Conservation (phyloP, 1,284 basidiomycete genomes). For the Apiotrichum akiyoshidainum region DNA sequence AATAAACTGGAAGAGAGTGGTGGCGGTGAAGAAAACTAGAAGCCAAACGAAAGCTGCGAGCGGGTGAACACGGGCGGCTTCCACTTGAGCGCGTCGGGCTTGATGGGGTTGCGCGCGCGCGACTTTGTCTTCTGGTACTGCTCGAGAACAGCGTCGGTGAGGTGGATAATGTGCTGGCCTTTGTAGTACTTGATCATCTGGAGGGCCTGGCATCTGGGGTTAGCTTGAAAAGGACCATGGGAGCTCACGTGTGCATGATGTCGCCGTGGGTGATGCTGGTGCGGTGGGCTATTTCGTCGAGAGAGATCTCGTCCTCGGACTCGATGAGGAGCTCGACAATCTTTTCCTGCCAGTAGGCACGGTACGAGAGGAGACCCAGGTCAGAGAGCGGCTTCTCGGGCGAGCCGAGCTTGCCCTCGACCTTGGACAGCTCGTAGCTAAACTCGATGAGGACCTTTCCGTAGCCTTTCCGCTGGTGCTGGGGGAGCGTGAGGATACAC, state of each 20-base stretch:
- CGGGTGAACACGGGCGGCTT: slow-evolving; percentile 89
- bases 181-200: slow-evolving; percentile 97
- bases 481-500: slow-evolving; percentile 95
- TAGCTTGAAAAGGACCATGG: slow-evolving; percentile 12
- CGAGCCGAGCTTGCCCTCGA: slow-evolving; percentile 90
- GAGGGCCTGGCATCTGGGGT: slow-evolving; percentile 76
- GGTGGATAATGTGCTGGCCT: slow-evolving; percentile 87
- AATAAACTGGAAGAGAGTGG: not conserved
- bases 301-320: slow-evolving; percentile 69
- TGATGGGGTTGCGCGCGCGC: slow-evolving; percentile 77
- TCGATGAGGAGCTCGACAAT: slow-evolving; percentile 87
- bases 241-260: slow-evolving; percentile 89
- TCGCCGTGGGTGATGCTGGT: slow-evolving; percentile 96
- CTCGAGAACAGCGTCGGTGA: slow-evolving; percentile 87
- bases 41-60: slow-evolving; percentile 84
- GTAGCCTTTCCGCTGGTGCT: slow-evolving; percentile 94
- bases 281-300: slow-evolving; percentile 95
- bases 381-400: slow-evolving; percentile 98
- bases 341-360: slow-evolving; percentile 96
- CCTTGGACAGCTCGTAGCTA: slow-evolving; percentile 95
- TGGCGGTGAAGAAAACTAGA: slow-evolving; percentile 51
- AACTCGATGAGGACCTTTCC: slow-evolving; percentile 97
- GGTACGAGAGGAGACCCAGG: slow-evolving; percentile 86
- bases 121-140: slow-evolving; percentile 78
- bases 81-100: slow-evolving; percentile 77